Conservation (phyloP, 2,329 filamentous ascomycete species). For the Cladosporium austrohemisphaericum region DNA sequence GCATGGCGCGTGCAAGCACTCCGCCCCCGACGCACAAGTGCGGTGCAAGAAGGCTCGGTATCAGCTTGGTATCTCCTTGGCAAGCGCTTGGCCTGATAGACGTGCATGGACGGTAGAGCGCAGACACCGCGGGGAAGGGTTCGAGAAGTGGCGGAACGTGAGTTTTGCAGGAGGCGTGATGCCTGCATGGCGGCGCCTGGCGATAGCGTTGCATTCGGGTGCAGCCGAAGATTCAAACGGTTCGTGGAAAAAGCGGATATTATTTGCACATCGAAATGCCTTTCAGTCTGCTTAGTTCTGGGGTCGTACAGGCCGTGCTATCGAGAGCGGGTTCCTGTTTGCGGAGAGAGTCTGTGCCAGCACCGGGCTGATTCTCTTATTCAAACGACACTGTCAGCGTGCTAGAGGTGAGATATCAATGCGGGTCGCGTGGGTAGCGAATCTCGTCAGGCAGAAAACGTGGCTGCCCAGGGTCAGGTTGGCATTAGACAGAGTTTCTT, state of each 20-base stretch:
- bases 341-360: not conserved
- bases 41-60: constrained; percentile 13
- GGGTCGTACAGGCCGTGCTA: constrained; percentile 1
- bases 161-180: not conserved
- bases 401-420: not conserved
- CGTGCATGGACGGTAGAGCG: not conserved
- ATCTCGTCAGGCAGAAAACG: not conserved
- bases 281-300: not conserved
- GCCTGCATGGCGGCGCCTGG: not conserved
- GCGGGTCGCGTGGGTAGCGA: constrained; percentile 1
- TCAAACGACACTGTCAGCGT: constrained; percentile 3
- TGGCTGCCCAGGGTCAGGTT: constrained; percentile 3
- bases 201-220: constrained; percentile 6
- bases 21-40: constrained; percentile 3
- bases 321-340: not conserved
- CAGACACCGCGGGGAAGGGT: constrained; percentile 2
- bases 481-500: constrained; percentile 5
- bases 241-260: not conserved
- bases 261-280: constrained; percentile 7
- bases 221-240: not conserved
- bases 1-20: constrained; percentile 9
- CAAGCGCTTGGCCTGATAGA: constrained; percentile 12
- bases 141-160: not conserved
- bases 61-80: constrained; percentile 13
- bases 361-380: not conserved